Conservation (phyloP, 257 asterid genomes). For the Datura wrightii region DNA sequence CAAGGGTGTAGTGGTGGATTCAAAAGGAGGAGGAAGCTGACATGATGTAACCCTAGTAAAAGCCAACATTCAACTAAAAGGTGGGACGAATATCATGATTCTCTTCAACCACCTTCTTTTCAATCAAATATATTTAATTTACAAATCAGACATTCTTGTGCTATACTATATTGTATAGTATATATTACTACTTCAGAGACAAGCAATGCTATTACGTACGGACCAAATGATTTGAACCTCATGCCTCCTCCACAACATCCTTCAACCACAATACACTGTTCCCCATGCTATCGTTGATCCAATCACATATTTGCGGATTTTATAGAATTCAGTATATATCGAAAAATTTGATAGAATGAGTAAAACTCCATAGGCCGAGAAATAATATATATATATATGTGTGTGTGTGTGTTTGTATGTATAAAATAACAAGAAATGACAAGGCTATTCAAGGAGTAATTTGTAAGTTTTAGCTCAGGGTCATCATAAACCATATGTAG, state of each 20-base stretch:
- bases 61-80: constrained; percentile 34
- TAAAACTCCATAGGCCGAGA: background rate
- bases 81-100: background rate
- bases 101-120: background rate
- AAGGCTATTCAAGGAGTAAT: background rate
- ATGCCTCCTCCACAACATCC: constrained; percentile 1
- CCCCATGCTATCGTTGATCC: background rate
- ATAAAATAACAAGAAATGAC: background rate
- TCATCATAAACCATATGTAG: background rate
- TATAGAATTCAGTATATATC: background rate
- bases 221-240: constrained; percentile 24
- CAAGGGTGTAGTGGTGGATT: constrained; percentile 1
- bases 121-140: too few relatives aligned
- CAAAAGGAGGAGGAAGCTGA: constrained; percentile 11
- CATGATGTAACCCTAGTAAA: constrained; percentile 35
- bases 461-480: background rate
- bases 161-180: background rate
- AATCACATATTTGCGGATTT: background rate
- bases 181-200: background rate
- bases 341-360: too few relatives aligned
- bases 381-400: too few relatives aligned
- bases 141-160: background rate
- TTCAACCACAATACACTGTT: constrained; percentile 15
- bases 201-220: background rate
- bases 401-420: too few relatives aligned